Conservation (phyloP, 306 rosid species). For the Quercus glauca region DNA sequence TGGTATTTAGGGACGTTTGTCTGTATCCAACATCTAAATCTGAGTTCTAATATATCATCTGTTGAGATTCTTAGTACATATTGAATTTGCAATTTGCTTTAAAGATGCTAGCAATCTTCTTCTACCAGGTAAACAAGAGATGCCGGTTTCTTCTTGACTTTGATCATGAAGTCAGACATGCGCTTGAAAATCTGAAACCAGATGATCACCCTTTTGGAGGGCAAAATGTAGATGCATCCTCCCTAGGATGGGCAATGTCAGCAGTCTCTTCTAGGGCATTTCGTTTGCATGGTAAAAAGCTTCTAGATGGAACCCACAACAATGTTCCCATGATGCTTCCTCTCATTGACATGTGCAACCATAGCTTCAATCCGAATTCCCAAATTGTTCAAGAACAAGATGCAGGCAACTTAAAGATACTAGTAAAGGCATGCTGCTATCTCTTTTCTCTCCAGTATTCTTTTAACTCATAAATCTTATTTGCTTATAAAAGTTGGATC, state of each 20-base stretch:
- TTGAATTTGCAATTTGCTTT: constrained; percentile 13
- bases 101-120: constrained; percentile 17
- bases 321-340: constrained; percentile 93
- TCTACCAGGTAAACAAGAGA: constrained; percentile 85
- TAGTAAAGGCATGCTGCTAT: constrained; percentile 60
- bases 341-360: constrained; percentile 97
- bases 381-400: constrained; percentile 79
- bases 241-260: constrained; percentile 99
- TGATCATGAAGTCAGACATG: constrained; percentile 56
- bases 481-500: neutral
- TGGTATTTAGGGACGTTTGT: neutral
- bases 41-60: constrained; percentile 1
- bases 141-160: constrained; percentile 94
- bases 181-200: constrained; percentile 46
- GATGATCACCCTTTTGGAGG: constrained; percentile 79
- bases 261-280: constrained; percentile 95
- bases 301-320: constrained; percentile 36
- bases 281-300: constrained; percentile 63
- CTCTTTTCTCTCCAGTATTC: neutral
- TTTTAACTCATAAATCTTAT: neutral
- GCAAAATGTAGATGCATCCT: constrained; percentile 79
- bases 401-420: constrained; percentile 37
- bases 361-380: constrained; percentile 82
- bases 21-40: constrained; percentile 5
- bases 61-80: neutral